These are phyloP conservation scores for Penicillium sumatraense DNA, from an alignment of 2,329 filamentous ascomycete species.

Conservation along the genomic window DNA sequence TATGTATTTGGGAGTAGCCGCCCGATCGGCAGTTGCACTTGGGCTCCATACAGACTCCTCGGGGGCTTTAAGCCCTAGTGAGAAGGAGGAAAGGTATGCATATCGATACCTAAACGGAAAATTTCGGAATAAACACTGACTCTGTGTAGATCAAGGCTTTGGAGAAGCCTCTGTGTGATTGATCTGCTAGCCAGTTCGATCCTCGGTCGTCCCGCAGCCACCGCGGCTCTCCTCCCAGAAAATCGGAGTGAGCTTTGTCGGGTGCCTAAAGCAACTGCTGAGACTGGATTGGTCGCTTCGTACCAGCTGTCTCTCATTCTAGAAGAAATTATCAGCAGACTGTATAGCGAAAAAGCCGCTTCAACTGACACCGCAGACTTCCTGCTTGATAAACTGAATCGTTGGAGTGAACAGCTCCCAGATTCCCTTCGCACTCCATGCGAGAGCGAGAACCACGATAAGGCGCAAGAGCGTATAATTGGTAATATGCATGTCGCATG, in stretches of 20 bases:
- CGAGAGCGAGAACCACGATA: constrained; percentile 21
- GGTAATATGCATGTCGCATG: constrained; percentile 61
- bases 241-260: constrained; percentile 21
- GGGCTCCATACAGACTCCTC: constrained; percentile 53
- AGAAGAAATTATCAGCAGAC: constrained; percentile 48
- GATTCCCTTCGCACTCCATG: constrained; percentile 30
- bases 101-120: not conserved
- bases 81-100: constrained; percentile 26
- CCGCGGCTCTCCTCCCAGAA: constrained; percentile 32
- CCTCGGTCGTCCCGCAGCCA: constrained; percentile 50
- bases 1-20: constrained; percentile 66
- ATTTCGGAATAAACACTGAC: not conserved
- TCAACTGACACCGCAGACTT: constrained; percentile 43
- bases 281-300: constrained; percentile 44
- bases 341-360: constrained; percentile 47
- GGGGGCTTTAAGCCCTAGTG: constrained; percentile 12
- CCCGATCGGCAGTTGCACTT: constrained; percentile 61
- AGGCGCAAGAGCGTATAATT: constrained; percentile 44
- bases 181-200: constrained; percentile 56
- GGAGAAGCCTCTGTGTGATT: constrained; percentile 54
- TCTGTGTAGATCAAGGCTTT: constrained; percentile 44
- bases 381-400: constrained; percentile 48
- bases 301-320: constrained; percentile 51
- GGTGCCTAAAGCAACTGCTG: constrained; percentile 9
- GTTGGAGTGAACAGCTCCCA: constrained; percentile 54